Percentiles rank a stretch among this genome's conserved stretches.
Conservation (phyloP, 495 filamentous ascomycete genomes). For the Margaritispora aquatica region DNA sequence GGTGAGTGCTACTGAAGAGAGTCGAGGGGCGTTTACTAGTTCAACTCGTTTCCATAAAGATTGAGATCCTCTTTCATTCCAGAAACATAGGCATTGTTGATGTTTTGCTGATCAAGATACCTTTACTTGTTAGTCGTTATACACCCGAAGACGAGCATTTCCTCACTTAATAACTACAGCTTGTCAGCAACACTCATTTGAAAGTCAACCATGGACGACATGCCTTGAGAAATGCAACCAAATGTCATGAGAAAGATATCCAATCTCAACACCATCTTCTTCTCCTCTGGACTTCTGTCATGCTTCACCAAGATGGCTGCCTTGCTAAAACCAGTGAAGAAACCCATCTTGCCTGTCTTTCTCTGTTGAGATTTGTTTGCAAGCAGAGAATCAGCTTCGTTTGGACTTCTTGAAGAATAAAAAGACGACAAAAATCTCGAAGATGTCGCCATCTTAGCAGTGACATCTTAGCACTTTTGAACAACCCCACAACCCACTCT, state of each 20-base stretch:
- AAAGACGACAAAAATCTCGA: not conserved
- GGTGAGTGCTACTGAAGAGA: not conserved
- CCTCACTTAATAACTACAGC: not conserved
- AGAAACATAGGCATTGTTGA: constrained; percentile 51
- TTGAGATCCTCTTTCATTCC: constrained; percentile 55
- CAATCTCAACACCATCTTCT: constrained; percentile 31
- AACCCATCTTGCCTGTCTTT: not conserved
- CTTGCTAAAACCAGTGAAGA: not conserved
- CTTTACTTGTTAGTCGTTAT: not conserved
- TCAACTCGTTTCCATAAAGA: constrained; percentile 48
- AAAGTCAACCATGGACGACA: no score
- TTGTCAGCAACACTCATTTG: no score
- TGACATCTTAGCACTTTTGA: not conserved
- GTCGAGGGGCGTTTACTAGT: constrained; percentile 22
- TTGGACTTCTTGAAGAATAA: not conserved
- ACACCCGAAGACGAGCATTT: not conserved
- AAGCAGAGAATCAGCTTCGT: not conserved
- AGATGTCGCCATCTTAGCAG: not conserved
- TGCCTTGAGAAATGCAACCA: constrained; percentile 35
- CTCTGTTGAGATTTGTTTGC: not conserved
- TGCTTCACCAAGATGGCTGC: constrained; percentile 16
- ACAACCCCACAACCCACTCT: not conserved
- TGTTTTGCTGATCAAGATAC: constrained; percentile 44
- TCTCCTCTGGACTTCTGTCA: constrained; percentile 27
- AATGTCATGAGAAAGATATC: constrained; percentile 38